These are phyloP conservation scores for Periconia macrospinosa DNA, from an alignment of 2,329 filamentous ascomycete species.

Conservation along the genomic window DNA sequence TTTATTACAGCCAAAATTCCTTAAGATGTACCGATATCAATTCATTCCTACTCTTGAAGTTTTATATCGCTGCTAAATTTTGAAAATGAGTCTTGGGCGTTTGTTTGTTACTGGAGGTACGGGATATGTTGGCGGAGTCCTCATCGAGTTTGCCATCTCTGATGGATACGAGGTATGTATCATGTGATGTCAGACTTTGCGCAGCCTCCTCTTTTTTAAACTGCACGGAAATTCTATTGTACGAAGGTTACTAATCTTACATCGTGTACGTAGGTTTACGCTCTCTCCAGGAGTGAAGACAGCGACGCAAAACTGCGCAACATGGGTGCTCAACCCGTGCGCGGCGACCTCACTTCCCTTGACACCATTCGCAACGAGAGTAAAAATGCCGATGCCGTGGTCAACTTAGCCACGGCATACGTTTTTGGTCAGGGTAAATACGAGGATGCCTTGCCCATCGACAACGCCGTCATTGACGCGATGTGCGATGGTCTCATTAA, in stretches of 20 bases:
- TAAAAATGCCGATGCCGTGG: slow-evolving; percentile 46
- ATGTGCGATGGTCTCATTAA: slow-evolving; percentile 40
- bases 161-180: slow-evolving; percentile 43
- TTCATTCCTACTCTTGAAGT: no score
- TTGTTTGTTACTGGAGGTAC: slow-evolving; percentile 25
- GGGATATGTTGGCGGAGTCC: slow-evolving; percentile 21
- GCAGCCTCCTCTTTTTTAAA: no score
- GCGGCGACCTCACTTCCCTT: slow-evolving; percentile 45
- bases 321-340: slow-evolving; percentile 45
- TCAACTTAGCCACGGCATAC: slow-evolving; percentile 43
- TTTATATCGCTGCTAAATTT: background rate
- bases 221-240: no score
- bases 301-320: slow-evolving; percentile 41
- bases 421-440: slow-evolving; percentile 3
- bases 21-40: no score
- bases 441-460: slow-evolving; percentile 27
- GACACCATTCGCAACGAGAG: slow-evolving; percentile 44
- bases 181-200: no score
- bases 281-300: slow-evolving; percentile 44
- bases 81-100: background rate
- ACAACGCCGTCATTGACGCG: slow-evolving; percentile 44
- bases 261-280: slow-evolving; percentile 12
- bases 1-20: no score
- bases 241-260: no score
- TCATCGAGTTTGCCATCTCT: slow-evolving; percentile 41